Evolutionary conservation across 805 yeast species (phyloP).

Genomic region (Suhomyces faveliae): DNA sequence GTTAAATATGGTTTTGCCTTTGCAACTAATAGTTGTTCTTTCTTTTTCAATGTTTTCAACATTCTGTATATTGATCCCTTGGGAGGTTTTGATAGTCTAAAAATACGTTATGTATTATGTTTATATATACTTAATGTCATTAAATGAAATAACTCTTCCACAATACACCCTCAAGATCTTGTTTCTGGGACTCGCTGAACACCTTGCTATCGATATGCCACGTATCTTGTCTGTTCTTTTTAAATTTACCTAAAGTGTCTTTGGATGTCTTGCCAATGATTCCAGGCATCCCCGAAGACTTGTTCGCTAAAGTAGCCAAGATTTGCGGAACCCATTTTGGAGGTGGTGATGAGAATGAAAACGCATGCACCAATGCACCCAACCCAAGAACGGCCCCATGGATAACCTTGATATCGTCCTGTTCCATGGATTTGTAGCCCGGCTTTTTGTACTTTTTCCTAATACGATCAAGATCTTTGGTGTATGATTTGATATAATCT

Average conservation of each 20-base stretch:
- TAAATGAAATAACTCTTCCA: slow-evolving; percentile 90
- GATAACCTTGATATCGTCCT: slow-evolving; percentile 45
- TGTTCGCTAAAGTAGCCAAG: slow-evolving; percentile 65
- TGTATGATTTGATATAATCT: slow-evolving; percentile 32
- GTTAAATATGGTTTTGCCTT: too few species aligned
- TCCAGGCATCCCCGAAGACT: slow-evolving; percentile 73
- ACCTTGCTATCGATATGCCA: slow-evolving; percentile 87
- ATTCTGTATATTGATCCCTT: too few species aligned
- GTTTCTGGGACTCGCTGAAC: slow-evolving; percentile 76
- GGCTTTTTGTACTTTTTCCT: slow-evolving; percentile 40
- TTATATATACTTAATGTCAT: not conserved
- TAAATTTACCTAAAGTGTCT: slow-evolving; percentile 75
- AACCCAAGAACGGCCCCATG: slow-evolving; percentile 90
- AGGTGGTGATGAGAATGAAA: slow-evolving; percentile 87
- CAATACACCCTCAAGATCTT: slow-evolving; percentile 89
- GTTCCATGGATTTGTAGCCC: slow-evolving; percentile 34
- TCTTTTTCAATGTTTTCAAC: not conserved
- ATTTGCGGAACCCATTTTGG: slow-evolving; percentile 85
- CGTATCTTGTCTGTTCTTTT: slow-evolving; percentile 89
- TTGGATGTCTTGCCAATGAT: slow-evolving; percentile 82
- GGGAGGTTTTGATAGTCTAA: too few species aligned
- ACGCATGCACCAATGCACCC: slow-evolving; percentile 85
- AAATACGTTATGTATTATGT: not conserved
- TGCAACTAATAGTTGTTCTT: too few species aligned
- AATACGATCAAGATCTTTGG: slow-evolving; percentile 38